phyloP scores from a whole-genome alignment of 1,284 basidiomycete species.

The Ustilago trichophora region DNA sequence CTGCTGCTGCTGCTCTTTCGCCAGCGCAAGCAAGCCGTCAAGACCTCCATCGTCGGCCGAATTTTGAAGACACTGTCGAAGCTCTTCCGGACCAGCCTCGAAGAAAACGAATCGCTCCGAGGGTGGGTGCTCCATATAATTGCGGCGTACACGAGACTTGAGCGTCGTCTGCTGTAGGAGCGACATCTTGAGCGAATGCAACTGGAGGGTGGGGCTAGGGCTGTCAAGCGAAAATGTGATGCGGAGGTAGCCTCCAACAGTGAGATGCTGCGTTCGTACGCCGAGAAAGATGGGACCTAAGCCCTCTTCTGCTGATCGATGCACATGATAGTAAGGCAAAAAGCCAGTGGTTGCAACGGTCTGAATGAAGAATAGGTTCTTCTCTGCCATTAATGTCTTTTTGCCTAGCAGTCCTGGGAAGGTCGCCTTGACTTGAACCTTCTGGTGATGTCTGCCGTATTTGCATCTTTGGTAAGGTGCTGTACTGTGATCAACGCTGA shows the following conservation, averaged over 20 bases:
- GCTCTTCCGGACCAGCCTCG: slow-evolving; percentile 30
- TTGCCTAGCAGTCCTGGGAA: slow-evolving; percentile 45
- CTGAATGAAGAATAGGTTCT: slow-evolving; percentile 44
- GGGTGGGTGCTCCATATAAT: slow-evolving; percentile 33
- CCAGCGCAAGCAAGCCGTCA: slow-evolving; percentile 26
- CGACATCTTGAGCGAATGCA: slow-evolving; percentile 38
- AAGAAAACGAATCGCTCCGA: slow-evolving; percentile 44
- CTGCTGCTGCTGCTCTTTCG: slow-evolving; percentile 27
- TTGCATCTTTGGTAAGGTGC: slow-evolving; percentile 50
- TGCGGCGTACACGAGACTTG: slow-evolving; percentile 38
- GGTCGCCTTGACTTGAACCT: slow-evolving; percentile 44
- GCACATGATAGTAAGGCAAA: slow-evolving; percentile 46
- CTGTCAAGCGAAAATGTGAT: slow-evolving; percentile 43
- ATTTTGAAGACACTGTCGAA: slow-evolving; percentile 17
- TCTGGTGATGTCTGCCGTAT: slow-evolving; percentile 46
- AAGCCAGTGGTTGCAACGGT: slow-evolving; percentile 27
- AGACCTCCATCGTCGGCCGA: slow-evolving; percentile 5
- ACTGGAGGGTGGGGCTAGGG: slow-evolving; percentile 30
- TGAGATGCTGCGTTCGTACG: slow-evolving; percentile 44
- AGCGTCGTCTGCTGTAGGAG: slow-evolving; percentile 47
- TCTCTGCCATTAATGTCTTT: slow-evolving; percentile 43
- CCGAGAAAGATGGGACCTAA: slow-evolving; percentile 46
- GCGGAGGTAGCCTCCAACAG: slow-evolving; percentile 47
- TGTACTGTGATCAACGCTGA: slow-evolving; percentile 45
- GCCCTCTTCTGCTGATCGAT: slow-evolving; percentile 30